These are phyloP conservation scores for Neurospora sp. DNA, from an alignment of 495 filamentous ascomycete species.

Conservation along the genomic window DNA sequence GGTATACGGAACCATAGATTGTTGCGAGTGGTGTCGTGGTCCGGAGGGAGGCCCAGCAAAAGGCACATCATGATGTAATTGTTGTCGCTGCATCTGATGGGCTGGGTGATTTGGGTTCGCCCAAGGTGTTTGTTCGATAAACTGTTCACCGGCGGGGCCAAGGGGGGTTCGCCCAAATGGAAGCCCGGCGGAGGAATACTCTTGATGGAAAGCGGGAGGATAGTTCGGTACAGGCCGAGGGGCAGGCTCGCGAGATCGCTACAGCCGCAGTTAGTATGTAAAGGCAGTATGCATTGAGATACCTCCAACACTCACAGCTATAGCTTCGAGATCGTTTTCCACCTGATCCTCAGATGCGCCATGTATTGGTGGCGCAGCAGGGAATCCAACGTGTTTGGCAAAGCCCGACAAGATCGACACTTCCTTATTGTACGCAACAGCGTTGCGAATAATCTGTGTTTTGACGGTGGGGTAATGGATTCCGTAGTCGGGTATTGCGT, in stretches of 20 bases:
- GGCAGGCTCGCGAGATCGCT: constrained; percentile 29
- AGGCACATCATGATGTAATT: constrained; percentile 21
- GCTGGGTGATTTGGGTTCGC: constrained; percentile 79
- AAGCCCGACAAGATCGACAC: constrained; percentile 84
- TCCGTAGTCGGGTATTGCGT: constrained; percentile 67
- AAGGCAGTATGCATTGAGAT: neutral
- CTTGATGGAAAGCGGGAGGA: constrained; percentile 13
- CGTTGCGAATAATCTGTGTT: constrained; percentile 63
- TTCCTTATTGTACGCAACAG: constrained; percentile 84
- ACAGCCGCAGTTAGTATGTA: neutral
- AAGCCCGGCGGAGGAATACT: constrained; percentile 22
- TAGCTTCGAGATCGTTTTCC: constrained; percentile 79
- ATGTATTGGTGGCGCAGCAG: constrained; percentile 76
- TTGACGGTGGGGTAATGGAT: constrained; percentile 62
- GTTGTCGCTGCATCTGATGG: constrained; percentile 42
- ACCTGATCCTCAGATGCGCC: constrained; percentile 61
- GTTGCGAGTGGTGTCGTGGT: constrained; percentile 24
- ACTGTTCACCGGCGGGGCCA: constrained; percentile 67
- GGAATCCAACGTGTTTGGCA: constrained; percentile 90
- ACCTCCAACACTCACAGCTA: constrained; percentile 57
- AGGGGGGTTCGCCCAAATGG: constrained; percentile 26
- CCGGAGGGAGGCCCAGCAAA: constrained; percentile 17
- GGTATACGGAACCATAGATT: constrained; percentile 16
- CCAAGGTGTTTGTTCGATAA: constrained; percentile 77
- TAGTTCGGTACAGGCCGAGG: constrained; percentile 6